These are phyloP conservation scores for Mucor saturninus DNA, from an alignment of 371 early-diverging fungal genomes.

Conservation along the genomic window DNA sequence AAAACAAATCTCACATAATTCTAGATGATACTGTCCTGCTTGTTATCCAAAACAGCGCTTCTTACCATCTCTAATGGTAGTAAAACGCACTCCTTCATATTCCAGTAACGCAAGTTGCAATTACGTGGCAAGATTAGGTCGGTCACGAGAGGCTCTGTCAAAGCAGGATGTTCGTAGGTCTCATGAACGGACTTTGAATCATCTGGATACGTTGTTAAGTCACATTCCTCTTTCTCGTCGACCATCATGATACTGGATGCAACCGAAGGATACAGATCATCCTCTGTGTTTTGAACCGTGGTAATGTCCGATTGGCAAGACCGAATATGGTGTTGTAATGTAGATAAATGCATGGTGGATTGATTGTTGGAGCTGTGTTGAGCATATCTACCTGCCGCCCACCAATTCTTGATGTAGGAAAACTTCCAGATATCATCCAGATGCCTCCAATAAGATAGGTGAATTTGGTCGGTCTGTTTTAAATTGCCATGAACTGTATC, in stretches of 20 bases:
- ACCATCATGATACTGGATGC: not conserved
- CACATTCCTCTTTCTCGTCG: not conserved
- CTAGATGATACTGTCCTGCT: not conserved
- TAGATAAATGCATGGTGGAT: conserved; percentile 11
- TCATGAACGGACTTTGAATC: conserved; percentile 28
- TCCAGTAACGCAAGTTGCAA: conserved; percentile 18
- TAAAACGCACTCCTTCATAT: conserved; percentile 31
- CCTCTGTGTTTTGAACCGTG: not conserved
- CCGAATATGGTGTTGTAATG: conserved; percentile 6
- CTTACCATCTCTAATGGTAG: conserved; percentile 16
- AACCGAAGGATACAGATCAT: not conserved
- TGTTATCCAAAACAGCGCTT: not conserved
- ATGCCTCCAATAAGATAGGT: not conserved
- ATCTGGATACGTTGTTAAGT: conserved; percentile 29
- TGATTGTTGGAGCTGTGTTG: conserved; percentile 15
- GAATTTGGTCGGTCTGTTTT: not conserved
- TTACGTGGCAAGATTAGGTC: conserved; percentile 27
- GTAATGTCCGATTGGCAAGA: conserved; percentile 4
- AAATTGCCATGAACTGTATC: conserved; percentile 1
- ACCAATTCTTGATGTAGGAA: conserved; percentile 40
- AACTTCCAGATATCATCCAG: conserved; percentile 48
- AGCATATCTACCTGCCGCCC: conserved; percentile 42
- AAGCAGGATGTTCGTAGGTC: conserved; percentile 38
- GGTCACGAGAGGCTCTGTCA: conserved; percentile 24
- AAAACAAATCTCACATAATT: no score